phyloP scores from a whole-genome alignment of 768 basidiomycete species.

The Myochromella boudieri region DNA sequence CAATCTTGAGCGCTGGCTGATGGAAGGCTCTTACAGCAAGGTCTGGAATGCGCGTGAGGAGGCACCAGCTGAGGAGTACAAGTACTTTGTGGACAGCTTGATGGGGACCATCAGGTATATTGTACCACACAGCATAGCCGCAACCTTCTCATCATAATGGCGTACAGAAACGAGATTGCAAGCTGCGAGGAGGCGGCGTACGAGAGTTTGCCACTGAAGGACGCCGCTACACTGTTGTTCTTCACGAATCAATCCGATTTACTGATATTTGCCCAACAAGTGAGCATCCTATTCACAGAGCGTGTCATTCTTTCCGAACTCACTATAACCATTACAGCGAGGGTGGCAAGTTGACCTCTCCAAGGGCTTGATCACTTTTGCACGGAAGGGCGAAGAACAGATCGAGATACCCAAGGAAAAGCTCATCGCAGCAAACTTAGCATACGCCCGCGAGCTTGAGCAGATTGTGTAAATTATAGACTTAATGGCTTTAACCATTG shows the following conservation, averaged over 20 bases:
- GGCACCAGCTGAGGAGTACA: slow-evolving; percentile 92
- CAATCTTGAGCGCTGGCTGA: slow-evolving; percentile 93
- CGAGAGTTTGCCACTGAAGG: slow-evolving; percentile 84
- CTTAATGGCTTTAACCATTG: slow-evolving; percentile 21
- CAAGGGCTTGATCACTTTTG: slow-evolving; percentile 70
- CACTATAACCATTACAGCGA: slow-evolving; percentile 56
- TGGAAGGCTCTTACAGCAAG: slow-evolving; percentile 98
- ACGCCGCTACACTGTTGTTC: slow-evolving; percentile 90
- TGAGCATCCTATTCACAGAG: slow-evolving; percentile 40
- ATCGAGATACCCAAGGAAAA: slow-evolving; percentile 85
- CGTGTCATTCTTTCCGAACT: too few relatives aligned
- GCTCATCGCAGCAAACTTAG: slow-evolving; percentile 73
- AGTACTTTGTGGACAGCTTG: slow-evolving; percentile 88
- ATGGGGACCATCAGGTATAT: slow-evolving; percentile 91
- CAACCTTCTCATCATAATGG: not conserved
- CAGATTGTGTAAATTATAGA: slow-evolving; percentile 76
- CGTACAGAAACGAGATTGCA: slow-evolving; percentile 88
- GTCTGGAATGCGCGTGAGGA: slow-evolving; percentile 95
- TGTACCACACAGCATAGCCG: not conserved
- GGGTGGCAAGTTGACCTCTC: slow-evolving; percentile 83
- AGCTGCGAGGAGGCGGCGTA: slow-evolving; percentile 96
- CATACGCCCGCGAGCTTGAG: slow-evolving; percentile 85
- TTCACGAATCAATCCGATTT: slow-evolving; percentile 83
- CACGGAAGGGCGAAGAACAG: slow-evolving; percentile 78
- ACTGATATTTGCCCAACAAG: slow-evolving; percentile 78